Base-by-base conservation (phyloP, 176 grass and related monocot genomes). In the Carex kokanica region DNA sequence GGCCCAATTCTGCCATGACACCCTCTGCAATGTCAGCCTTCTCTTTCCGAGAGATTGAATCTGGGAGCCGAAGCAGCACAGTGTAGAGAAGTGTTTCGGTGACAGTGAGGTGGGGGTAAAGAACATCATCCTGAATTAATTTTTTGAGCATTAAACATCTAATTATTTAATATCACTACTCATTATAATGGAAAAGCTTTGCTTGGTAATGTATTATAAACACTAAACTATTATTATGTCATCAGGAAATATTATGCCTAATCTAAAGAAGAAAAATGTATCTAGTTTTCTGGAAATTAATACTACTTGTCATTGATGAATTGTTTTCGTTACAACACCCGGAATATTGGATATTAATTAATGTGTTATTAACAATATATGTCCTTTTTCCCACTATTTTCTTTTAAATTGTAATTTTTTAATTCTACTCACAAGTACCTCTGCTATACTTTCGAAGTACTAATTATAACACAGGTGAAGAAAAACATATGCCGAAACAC, bases 91-190 rank as follows among this genome's bases (percentile, higher is more conserved):
- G 84, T 3, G 88, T 90, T 60, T 90, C 88, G 0, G 72, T 51
- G 43, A 90, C 88, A 14, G 88, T 90, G 63, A 90, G 88, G 38
- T 90, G 73, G 12, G 88, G 81, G 74, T 84, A 86, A 24, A 87
- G 80, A 60, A 86, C 85, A 72, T 90, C 88, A n/a, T 90, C 88
- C 85, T 27, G 27, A 27, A 27, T 27, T 27, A 27, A 27, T 27
- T 27, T 27, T 27, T 27, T 27, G 27, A 27, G 72, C 4, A 6
- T 77, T 55, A 75, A 52, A 4, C 24, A 52, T 74, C 3, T 53
- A 74, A 13, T 49, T 49, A 74, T 32, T 71, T 21, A 10, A 20
- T 45, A 40, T 34, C 16, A 6, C 2, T 11, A 74, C 6, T 74
- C 21, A 24, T 38, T 4, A 5, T 72, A 45, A 45, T 23, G 0